Evolutionary conservation across 345 rosid genomes (phyloP).

Genomic region (Pistacia atlantica): DNA sequence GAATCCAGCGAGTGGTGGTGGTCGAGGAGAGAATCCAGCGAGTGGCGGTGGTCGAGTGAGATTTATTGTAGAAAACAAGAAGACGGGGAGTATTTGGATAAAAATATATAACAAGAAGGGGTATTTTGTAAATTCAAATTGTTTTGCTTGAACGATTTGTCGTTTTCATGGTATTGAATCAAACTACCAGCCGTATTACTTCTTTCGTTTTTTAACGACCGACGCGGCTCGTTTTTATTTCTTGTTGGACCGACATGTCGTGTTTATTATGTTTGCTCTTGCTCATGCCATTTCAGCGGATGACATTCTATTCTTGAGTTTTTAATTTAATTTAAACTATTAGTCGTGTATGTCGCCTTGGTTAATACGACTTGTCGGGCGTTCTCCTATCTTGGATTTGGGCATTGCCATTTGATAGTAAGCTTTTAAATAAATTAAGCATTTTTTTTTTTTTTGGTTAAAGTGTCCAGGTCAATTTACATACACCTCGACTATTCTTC

Average conservation of each 20-base stretch:
- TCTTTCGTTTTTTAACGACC: neutral
- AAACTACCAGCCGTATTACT: neutral
- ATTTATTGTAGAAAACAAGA: neutral
- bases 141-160: neutral
- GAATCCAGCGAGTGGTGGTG: neutral
- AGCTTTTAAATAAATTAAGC: too few relatives aligned
- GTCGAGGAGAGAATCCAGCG: neutral
- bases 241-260: neutral
- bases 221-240: too few relatives aligned
- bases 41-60: neutral
- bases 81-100: too few relatives aligned
- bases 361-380: neutral
- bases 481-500: too few relatives aligned
- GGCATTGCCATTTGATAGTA: too few relatives aligned
- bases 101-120: neutral
- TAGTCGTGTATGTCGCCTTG: neutral
- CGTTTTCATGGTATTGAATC: neutral
- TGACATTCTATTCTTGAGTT: too few relatives aligned
- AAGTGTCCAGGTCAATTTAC: fast-evolving
- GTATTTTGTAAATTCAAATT: neutral
- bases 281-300: too few relatives aligned
- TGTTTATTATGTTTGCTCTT: neutral
- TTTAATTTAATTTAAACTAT: neutral
- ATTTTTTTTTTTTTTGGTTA: too few relatives aligned
- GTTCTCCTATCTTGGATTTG: neutral